These are phyloP conservation scores for Penicillium sclerotigenum DNA, from an alignment of 2,329 filamentous ascomycete species.

Conservation along the genomic window DNA sequence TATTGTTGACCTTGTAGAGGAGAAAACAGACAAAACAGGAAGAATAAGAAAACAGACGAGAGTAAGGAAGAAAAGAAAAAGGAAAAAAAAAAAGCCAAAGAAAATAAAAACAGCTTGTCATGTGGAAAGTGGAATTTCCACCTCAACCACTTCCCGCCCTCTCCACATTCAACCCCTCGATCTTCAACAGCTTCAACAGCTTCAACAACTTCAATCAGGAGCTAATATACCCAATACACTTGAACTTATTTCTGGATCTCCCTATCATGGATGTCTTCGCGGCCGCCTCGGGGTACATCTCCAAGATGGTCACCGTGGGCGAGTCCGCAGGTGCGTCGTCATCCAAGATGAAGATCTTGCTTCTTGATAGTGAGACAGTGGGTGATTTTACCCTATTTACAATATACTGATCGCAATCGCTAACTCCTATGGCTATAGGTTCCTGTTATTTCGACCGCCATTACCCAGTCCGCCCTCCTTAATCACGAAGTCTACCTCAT, in stretches of 20 bases:
- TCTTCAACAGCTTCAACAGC: neutral
- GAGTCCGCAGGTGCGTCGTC: constrained; percentile 63
- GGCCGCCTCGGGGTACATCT: constrained; percentile 90
- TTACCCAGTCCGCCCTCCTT: constrained; percentile 89
- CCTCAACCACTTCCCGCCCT: constrained; percentile 11
- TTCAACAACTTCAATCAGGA: neutral
- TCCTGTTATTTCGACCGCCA: constrained; percentile 87
- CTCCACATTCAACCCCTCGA: constrained; percentile 7
- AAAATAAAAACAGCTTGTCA: constrained; percentile 11
- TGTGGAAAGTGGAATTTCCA: constrained; percentile 8
- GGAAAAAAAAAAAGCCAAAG: neutral
- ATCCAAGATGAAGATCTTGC: constrained; percentile 96
- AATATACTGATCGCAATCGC: constrained; percentile 13
- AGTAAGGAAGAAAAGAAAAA: neutral
- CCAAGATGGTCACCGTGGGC: constrained; percentile 86
- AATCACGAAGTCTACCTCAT: constrained; percentile 98
- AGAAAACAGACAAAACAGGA: constrained; percentile 6
- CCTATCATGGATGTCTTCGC: constrained; percentile 85
- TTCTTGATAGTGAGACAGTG: constrained; percentile 88
- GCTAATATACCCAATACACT: neutral
- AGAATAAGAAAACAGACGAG: constrained; percentile 7
- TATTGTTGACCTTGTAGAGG: constrained; percentile 45
- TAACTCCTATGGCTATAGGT: constrained; percentile 51
- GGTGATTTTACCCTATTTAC: constrained; percentile 44
- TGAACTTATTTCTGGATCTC: neutral